These are phyloP conservation scores for Decorospora gaudefroyi DNA, from an alignment of 2,329 filamentous ascomycete genomes.

Conservation along the genomic window DNA sequence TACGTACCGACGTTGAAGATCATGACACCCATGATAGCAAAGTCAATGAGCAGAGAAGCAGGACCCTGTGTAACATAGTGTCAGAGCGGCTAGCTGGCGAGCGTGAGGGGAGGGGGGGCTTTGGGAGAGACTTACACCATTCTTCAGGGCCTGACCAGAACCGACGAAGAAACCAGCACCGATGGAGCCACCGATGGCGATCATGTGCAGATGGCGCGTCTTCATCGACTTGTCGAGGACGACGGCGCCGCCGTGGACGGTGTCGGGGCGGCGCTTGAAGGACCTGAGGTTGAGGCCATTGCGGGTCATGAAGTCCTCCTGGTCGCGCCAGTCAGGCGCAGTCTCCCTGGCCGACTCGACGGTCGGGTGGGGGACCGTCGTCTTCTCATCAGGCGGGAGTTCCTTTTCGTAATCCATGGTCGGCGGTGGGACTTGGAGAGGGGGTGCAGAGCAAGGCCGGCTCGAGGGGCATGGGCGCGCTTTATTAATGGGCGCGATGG, in stretches of 20 bases:
- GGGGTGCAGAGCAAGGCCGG: slow-evolving; percentile 8
- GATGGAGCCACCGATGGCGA: slow-evolving; percentile 65
- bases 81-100: neutral
- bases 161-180: slow-evolving; percentile 68
- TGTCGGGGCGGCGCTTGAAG: slow-evolving; percentile 44
- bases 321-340: slow-evolving; percentile 34
- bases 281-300: slow-evolving; percentile 45
- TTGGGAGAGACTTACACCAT: slow-evolving; percentile 58
- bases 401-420: slow-evolving; percentile 38
- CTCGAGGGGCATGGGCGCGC: slow-evolving; percentile 17
- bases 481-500: slow-evolving; percentile 32
- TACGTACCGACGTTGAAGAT: slow-evolving; percentile 48
- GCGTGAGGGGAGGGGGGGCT: too few species aligned
- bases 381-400: slow-evolving; percentile 37
- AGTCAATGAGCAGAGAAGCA: slow-evolving; percentile 46
- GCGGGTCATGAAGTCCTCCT: slow-evolving; percentile 43
- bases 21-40: slow-evolving; percentile 48
- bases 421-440: slow-evolving; percentile 22
- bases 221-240: slow-evolving; percentile 55
- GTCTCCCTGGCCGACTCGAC: slow-evolving; percentile 19
- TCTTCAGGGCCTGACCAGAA: slow-evolving; percentile 59
- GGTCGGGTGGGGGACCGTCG: slow-evolving; percentile 18
- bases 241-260: slow-evolving; percentile 23
- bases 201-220: slow-evolving; percentile 65
- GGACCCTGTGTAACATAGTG: slow-evolving; percentile 33